These are phyloP conservation scores for Hortiboletus flavorubellus DNA, from an alignment of 768 basidiomycete genomes.

Conservation along the genomic window DNA sequence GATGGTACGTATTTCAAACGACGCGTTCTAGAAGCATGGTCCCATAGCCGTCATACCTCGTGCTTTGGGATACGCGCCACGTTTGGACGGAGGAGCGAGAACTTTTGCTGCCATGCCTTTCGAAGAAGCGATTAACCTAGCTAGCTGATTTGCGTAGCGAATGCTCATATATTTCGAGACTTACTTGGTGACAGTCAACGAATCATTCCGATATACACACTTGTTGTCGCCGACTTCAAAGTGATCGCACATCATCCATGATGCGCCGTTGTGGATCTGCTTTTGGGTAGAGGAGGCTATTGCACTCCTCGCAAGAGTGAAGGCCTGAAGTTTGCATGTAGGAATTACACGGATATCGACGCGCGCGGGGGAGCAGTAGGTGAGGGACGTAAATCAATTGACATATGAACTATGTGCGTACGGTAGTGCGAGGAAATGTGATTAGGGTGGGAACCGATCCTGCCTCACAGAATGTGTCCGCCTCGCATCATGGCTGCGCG, in stretches of 20 bases:
- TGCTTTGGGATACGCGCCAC: background rate
- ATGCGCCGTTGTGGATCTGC: conserved; percentile 82
- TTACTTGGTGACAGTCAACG: conserved; percentile 91
- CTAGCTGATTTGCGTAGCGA: too few species aligned
- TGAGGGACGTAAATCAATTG: too few species aligned
- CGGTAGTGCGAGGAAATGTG: too few species aligned
- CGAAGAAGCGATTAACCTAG: too few species aligned
- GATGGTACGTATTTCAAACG: background rate
- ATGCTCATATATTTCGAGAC: conserved; percentile 14
- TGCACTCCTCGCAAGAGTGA: conserved; percentile 92
- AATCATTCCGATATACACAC: conserved; percentile 91
- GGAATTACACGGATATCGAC: background rate
- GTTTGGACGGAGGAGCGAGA: background rate
- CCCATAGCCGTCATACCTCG: background rate
- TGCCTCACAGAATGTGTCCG: too few species aligned
- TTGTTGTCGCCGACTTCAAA: conserved; percentile 86
- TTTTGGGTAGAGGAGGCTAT: conserved; percentile 91
- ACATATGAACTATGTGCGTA: too few species aligned
- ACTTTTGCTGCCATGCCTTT: background rate
- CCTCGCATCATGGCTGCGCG: too few species aligned
- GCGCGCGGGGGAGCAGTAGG: background rate
- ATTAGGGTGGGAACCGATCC: too few species aligned
- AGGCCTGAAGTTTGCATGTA: conserved; percentile 48
- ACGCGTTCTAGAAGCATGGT: background rate
- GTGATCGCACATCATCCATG: conserved; percentile 85